A percentile compares a stretch with the other conserved stretches of the same genome.
Conservation (phyloP, 164 flowering plant genomes). For the Cinnamomum chago region DNA sequence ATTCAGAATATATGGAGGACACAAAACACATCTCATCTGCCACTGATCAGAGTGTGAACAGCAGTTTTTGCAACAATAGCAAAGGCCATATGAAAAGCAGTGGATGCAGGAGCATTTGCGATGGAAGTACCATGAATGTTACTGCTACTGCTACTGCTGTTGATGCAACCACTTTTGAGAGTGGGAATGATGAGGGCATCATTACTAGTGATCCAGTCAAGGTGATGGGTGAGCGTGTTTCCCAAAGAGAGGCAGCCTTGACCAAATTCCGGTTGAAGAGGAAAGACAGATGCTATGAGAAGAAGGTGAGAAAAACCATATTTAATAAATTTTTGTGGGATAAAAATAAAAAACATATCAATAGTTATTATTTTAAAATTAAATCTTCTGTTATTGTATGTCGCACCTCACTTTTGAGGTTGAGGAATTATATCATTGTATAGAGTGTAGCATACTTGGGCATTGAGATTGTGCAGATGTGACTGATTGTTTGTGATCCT, state of each 20-base stretch:
- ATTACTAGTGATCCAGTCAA: slow-evolving; percentile 18
- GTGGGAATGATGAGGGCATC: slow-evolving; percentile 39
- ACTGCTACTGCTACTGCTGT: slow-evolving; percentile 31
- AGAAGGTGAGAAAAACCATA: slow-evolving; percentile 53
- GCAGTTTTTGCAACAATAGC: slow-evolving; percentile 51
- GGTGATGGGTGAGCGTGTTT: slow-evolving; percentile 30
- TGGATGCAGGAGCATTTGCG: slow-evolving; percentile 40
- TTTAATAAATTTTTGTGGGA: neutral
- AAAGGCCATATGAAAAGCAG: slow-evolving; percentile 33
- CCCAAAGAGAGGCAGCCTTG: slow-evolving; percentile 86
- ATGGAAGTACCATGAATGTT: slow-evolving; percentile 43
- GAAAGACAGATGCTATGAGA: slow-evolving; percentile 90
- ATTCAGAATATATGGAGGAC: slow-evolving; percentile 36
- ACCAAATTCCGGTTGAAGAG: slow-evolving; percentile 84
- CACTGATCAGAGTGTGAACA: slow-evolving; percentile 53
- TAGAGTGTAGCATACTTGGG: too few relatives aligned
- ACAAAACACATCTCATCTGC: slow-evolving; percentile 34
- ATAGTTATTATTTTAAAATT: too few relatives aligned
- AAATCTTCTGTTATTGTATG: too few relatives aligned
- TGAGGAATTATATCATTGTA: too few relatives aligned
- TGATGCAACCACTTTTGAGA: slow-evolving; percentile 22
- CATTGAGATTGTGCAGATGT: too few relatives aligned
- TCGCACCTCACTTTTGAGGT: too few relatives aligned
- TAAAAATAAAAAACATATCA: too few relatives aligned
- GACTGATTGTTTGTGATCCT: too few relatives aligned